phyloP scores from a whole-genome alignment of 2,329 filamentous ascomycete species.

The Cercospora zeae-maydis region DNA sequence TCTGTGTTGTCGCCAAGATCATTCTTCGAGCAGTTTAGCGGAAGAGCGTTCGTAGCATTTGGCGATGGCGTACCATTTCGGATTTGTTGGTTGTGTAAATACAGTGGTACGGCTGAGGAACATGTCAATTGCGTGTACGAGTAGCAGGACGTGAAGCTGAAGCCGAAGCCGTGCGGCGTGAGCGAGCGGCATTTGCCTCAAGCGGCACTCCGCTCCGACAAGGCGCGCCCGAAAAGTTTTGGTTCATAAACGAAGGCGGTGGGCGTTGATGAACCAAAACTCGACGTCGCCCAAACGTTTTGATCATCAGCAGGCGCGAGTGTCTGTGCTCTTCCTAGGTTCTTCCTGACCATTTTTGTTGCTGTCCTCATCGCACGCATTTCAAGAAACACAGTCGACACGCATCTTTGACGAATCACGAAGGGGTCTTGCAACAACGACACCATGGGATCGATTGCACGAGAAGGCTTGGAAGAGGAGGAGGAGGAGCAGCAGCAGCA shows the following conservation, averaged over 20 bases:
- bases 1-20: background rate
- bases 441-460: slow-evolving; percentile 4
- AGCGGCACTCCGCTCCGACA: slow-evolving; percentile 1
- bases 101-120: background rate
- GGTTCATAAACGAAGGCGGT: background rate
- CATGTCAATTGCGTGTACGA: background rate
- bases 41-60: slow-evolving; percentile 1
- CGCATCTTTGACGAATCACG: too few relatives aligned
- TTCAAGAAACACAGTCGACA: too few relatives aligned
- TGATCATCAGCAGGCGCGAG: background rate
- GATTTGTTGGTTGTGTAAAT: background rate
- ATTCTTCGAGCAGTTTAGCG: slow-evolving; percentile 3
- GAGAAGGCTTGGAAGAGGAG: background rate
- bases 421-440: too few relatives aligned
- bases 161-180: background rate
- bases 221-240: background rate
- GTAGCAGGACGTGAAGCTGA: background rate
- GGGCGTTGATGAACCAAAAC: background rate
- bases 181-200: background rate
- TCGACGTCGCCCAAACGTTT: background rate
- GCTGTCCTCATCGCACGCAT: background rate
- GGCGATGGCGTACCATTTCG: background rate
- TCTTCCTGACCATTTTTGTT: too few relatives aligned
- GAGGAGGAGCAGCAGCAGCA: slow-evolving; percentile 14
- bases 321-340: background rate